These are phyloP conservation scores for Lyophyllum atratum DNA, from an alignment of 768 basidiomycete genomes.

Conservation along the genomic window DNA sequence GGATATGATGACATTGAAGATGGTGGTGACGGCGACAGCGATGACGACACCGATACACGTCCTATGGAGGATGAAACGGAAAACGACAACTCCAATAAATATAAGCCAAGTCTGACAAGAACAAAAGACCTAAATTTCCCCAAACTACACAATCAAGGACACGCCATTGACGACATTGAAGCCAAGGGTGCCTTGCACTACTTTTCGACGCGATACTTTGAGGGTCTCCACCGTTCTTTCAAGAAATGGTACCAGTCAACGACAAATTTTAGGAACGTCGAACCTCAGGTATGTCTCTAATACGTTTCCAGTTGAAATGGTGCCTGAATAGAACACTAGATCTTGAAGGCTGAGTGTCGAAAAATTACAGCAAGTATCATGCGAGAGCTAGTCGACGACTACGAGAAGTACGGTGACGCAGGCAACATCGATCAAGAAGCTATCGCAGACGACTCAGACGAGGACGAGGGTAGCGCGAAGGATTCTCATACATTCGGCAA, in stretches of 20 bases:
- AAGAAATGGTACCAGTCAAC: slow-evolving; percentile 25
- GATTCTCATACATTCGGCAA: background rate
- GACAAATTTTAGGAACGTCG: slow-evolving; percentile 36
- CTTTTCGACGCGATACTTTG: slow-evolving; percentile 33
- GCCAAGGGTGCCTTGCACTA: slow-evolving; percentile 30
- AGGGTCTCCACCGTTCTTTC: slow-evolving; percentile 29
- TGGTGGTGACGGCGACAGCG: background rate
- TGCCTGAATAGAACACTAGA: background rate
- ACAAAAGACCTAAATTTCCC: slow-evolving; percentile 35
- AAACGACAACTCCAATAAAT: background rate
- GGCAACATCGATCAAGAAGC: background rate
- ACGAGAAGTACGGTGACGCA: background rate
- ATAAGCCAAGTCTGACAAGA: background rate
- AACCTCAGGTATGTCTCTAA: slow-evolving; percentile 24
- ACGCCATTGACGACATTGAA: slow-evolving; percentile 33
- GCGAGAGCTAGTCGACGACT: background rate
- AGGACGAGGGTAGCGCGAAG: background rate
- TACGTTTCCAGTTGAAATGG: background rate
- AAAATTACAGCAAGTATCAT: slow-evolving; percentile 8
- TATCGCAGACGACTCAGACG: background rate
- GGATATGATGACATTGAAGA: background rate
- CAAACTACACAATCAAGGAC: slow-evolving; percentile 33
- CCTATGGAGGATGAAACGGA: background rate
- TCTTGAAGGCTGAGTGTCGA: slow-evolving; percentile 11
- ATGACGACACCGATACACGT: background rate